phyloP scores from a whole-genome alignment of 2,329 filamentous ascomycete genomes.

The Pseudogymnoascus sp. region DNA sequence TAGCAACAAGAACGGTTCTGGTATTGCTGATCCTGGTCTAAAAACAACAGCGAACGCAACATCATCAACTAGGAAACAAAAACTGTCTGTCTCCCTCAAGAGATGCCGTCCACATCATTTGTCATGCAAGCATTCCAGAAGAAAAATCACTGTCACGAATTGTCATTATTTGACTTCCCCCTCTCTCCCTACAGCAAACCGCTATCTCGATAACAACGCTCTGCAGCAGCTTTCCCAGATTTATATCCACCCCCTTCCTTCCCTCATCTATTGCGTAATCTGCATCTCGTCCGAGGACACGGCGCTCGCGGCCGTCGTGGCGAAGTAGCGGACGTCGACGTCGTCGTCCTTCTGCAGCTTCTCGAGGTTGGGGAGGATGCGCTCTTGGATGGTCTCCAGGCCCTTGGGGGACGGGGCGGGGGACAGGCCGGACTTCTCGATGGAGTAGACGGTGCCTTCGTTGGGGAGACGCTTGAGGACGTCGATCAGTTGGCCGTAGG shows the following conservation, averaged over 20 bases:
- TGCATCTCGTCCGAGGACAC: conserved; percentile 44
- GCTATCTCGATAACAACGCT: background rate
- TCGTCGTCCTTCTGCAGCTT: conserved; percentile 97
- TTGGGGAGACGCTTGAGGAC: conserved; percentile 88
- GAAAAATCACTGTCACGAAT: conserved; percentile 16
- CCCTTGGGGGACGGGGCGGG: conserved; percentile 60
- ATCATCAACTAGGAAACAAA: conserved; percentile 7
- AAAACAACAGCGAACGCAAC: conserved; percentile 19
- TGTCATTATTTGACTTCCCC: conserved; percentile 2
- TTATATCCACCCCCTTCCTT: background rate
- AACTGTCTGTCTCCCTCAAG: background rate
- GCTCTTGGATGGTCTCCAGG: conserved; percentile 73
- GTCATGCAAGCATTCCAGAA: conserved; percentile 6
- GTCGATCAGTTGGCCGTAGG: conserved; percentile 80
- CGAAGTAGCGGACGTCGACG: conserved; percentile 96
- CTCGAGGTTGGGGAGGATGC: conserved; percentile 81
- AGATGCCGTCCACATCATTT: conserved; percentile 7
- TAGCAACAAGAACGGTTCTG: conserved; percentile 19
- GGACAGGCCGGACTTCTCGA: conserved; percentile 68
- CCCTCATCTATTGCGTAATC: conserved; percentile 37
- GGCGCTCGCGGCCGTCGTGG: conserved; percentile 69
- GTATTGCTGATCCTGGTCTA: conserved; percentile 29
- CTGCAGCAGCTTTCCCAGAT: conserved; percentile 15
- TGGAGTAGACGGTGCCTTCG: conserved; percentile 73
- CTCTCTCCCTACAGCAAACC: conserved; percentile 15